Evolutionary conservation across 129 eudicot species (phyloP).

Genomic region (Solidago caesia): DNA sequence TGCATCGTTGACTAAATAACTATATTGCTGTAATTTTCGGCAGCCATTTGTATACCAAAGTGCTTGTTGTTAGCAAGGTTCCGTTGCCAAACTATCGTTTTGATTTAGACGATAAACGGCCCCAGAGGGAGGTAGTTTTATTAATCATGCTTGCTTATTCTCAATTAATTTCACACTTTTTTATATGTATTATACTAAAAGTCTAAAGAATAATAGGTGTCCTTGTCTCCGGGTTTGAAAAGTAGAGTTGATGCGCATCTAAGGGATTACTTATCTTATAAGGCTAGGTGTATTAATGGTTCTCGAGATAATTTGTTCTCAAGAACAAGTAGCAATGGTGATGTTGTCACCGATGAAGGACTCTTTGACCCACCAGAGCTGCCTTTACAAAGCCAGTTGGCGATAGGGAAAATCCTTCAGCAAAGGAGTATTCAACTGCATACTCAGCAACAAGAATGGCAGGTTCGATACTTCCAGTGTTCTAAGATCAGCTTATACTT

Average conservation of each 20-base stretch:
- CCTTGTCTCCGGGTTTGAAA: constrained; percentile 61
- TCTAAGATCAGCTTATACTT: background rate
- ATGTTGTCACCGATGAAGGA: constrained; percentile 63
- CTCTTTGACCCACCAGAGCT: constrained; percentile 82
- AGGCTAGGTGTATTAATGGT: constrained; percentile 46
- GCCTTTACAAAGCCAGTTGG: constrained; percentile 47
- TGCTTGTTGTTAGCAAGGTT: constrained; percentile 81
- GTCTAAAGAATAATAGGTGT: constrained; percentile 49
- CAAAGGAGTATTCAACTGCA: constrained; percentile 57
- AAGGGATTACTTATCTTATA: constrained; percentile 53
- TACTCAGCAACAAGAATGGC: constrained; percentile 75
- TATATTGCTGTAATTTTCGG: constrained; percentile 19
- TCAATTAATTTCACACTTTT: background rate
- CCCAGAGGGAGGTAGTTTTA: constrained; percentile 85
- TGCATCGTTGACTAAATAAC: constrained; percentile 5
- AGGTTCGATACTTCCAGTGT: constrained; percentile 46
- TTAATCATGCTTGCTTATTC: background rate
- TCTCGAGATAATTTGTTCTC: constrained; percentile 41
- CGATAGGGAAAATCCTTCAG: constrained; percentile 55
- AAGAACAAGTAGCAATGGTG: constrained; percentile 57
- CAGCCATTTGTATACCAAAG: constrained; percentile 88
- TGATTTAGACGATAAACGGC: constrained; percentile 97
- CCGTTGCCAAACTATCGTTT: constrained; percentile 94
- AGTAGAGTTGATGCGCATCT: constrained; percentile 61
- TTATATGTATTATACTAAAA: constrained; percentile 24